Base-by-base conservation (phyloP, 805 yeast genomes). In the Sugiyamaella americana region DNA sequence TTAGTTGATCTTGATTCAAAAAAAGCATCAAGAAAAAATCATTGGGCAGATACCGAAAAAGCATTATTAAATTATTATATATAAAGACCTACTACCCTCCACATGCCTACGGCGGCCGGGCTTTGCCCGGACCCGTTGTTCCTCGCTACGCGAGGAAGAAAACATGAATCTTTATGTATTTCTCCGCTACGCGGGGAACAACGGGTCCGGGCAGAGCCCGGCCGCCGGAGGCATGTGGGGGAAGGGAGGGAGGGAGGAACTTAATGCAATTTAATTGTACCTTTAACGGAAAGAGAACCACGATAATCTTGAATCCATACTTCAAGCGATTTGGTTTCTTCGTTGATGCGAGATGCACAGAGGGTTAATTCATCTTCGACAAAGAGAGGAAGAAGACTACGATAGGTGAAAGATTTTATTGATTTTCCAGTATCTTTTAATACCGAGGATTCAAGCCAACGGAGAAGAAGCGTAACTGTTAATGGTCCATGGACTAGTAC, bases 401-500 rank as follows among this genome's bases (percentile, higher is more conserved):
- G 71, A 62, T 81, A 81, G 32, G 58, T 65, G 49, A 80, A 64
- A 8, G 50, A 40, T n/a, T 51, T 47, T 20, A 74, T 57, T 0
- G 40, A 30, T 3, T 49, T 40, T 8, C 46, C 41, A n/a, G 45
- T 47, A 11, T 45, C 41, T 16, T 40, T 47, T n/a, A 53, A 44
- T 18, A 59, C 47, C 4, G 52, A 37, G 18, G 47, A 24, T 21
- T 50, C 48, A 49, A 77, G 64, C 78, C 80, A 81, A 46, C 76
- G 75, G 26, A 86, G 59, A 32, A 79, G 53, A 34, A 84, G 52
- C 5, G 83, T 79, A 1, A 84, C 74, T 48, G 84, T 67, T 44
- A 89, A 69, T 0, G 97, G 96, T 0, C 96, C 98, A 39, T 86
- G 95, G 0, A 83, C 80, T 1, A 91, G 65, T 0, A 81, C 62